These are phyloP conservation scores for Fusarium veterinarium DNA, from an alignment of 2,329 filamentous ascomycete species.

Conservation along the genomic window DNA sequence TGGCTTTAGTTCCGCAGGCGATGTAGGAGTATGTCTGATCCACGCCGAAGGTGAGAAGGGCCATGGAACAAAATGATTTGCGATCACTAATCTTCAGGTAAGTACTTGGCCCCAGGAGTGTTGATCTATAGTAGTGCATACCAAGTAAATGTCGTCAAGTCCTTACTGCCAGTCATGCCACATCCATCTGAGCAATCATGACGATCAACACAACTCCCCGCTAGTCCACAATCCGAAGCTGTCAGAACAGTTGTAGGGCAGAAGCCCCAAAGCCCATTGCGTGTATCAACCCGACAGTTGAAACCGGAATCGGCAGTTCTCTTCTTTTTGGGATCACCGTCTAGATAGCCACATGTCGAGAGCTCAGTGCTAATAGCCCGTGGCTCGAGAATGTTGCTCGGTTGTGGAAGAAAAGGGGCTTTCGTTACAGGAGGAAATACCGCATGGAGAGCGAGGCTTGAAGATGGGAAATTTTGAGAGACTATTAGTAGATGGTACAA, in stretches of 20 bases:
- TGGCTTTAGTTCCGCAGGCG: constrained; percentile 48
- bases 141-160: constrained; percentile 52
- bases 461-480: neutral
- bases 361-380: constrained; percentile 34
- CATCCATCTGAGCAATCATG: constrained; percentile 50
- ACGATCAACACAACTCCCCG: constrained; percentile 50
- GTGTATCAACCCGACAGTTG: constrained; percentile 51
- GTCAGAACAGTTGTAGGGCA: constrained; percentile 51
- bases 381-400: neutral
- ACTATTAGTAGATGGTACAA: neutral
- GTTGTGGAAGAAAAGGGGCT: neutral
- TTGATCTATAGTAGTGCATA: constrained; percentile 19
- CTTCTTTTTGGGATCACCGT: constrained; percentile 46
- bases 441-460: neutral
- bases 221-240: constrained; percentile 54
- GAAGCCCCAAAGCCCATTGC: constrained; percentile 53
- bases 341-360: constrained; percentile 47
- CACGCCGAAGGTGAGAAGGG: constrained; percentile 48
- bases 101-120: accelerated
- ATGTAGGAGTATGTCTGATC: constrained; percentile 54
- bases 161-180: constrained; percentile 36
- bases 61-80: constrained; percentile 49
- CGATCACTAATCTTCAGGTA: neutral
- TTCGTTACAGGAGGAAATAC: neutral
- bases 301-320: constrained; percentile 50